These are phyloP conservation scores for Coemansia sp. DNA, from an alignment of 192 early-diverging fungal species.

Conservation along the genomic window DNA sequence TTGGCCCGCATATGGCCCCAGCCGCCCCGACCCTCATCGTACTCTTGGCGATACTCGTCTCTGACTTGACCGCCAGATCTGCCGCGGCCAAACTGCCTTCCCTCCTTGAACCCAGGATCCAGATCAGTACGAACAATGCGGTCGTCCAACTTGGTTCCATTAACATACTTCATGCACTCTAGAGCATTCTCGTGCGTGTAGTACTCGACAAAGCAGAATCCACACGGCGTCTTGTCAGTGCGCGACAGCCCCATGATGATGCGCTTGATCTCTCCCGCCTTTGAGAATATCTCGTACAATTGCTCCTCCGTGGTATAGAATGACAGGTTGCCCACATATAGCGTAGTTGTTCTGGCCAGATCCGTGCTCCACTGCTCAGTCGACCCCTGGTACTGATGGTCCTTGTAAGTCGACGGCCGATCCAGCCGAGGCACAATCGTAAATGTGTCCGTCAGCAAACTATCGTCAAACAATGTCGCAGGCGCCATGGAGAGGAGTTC, in stretches of 20 bases:
- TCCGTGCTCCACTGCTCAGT: slow-evolving; percentile 34
- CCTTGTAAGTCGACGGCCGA: slow-evolving; percentile 82
- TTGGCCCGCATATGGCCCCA: slow-evolving; percentile 82
- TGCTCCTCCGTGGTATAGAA: slow-evolving; percentile 99
- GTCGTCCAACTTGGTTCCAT: slow-evolving; percentile 94
- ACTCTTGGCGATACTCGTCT: slow-evolving; percentile 94
- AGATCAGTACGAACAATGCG: slow-evolving; percentile 92
- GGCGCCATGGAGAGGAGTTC: slow-evolving; percentile 4
- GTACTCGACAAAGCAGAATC: slow-evolving; percentile 99
- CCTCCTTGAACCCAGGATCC: slow-evolving; percentile 92
- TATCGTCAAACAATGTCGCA: slow-evolving; percentile 22
- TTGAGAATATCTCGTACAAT: slow-evolving; percentile 93
- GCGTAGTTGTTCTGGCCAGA: slow-evolving; percentile 64
- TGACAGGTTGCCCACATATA: slow-evolving; percentile 96
- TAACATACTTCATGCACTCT: slow-evolving; percentile 90
- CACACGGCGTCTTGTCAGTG: slow-evolving; percentile 93
- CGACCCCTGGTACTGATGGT: slow-evolving; percentile 68
- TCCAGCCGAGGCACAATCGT: slow-evolving; percentile 69
- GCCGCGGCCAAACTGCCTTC: slow-evolving; percentile 95
- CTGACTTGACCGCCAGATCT: slow-evolving; percentile 91
- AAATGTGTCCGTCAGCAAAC: slow-evolving; percentile 29
- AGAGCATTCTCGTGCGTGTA: slow-evolving; percentile 89
- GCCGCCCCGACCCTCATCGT: slow-evolving; percentile 92
- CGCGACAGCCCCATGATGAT: slow-evolving; percentile 98
- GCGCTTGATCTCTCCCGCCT: slow-evolving; percentile 95